A percentile compares a stretch with the other conserved stretches of the same genome.
Conservation (phyloP, 129 eudicot genomes). For the Centella asiatica region DNA sequence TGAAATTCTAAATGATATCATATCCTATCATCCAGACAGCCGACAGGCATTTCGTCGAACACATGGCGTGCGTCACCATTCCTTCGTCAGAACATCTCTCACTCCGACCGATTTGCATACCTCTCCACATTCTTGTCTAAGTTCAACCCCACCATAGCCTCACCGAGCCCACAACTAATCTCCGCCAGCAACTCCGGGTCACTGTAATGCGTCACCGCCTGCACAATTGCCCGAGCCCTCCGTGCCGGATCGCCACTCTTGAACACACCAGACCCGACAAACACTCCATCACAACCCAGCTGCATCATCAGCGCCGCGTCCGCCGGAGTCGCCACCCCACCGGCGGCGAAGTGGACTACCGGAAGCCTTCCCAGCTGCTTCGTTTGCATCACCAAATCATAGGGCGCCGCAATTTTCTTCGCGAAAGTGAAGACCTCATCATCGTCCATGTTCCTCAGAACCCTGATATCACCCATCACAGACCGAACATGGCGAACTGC, state of each 20-base stretch:
- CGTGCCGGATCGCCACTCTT: constrained; percentile 43
- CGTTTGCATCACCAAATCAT: constrained; percentile 47
- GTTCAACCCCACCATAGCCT: constrained; percentile 51
- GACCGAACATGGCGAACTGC: constrained; percentile 45
- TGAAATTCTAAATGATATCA: too few relatives aligned
- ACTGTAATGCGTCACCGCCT: constrained; percentile 43
- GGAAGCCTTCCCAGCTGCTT: constrained; percentile 44
- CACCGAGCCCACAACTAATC: constrained; percentile 45
- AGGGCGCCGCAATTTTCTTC: constrained; percentile 34
- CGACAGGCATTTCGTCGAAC: constrained; percentile 8
- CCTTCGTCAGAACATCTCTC: neutral
- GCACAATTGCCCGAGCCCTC: constrained; percentile 45
- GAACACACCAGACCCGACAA: constrained; percentile 46
- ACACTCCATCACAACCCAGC: constrained; percentile 45
- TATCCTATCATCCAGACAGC: too few relatives aligned
- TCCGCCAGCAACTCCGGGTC: constrained; percentile 42
- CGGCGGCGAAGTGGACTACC: constrained; percentile 47
- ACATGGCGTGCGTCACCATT: neutral
- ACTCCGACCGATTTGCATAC: constrained; percentile 44
- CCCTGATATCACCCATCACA: constrained; percentile 39
- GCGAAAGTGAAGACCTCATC: constrained; percentile 48
- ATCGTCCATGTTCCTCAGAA: constrained; percentile 43
- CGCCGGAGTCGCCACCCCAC: constrained; percentile 46
- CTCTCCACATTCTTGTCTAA: constrained; percentile 46
- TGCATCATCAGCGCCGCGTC: constrained; percentile 55